phyloP scores from a whole-genome alignment of 768 basidiomycete species.

The Hortiboletus flavorubellus region DNA sequence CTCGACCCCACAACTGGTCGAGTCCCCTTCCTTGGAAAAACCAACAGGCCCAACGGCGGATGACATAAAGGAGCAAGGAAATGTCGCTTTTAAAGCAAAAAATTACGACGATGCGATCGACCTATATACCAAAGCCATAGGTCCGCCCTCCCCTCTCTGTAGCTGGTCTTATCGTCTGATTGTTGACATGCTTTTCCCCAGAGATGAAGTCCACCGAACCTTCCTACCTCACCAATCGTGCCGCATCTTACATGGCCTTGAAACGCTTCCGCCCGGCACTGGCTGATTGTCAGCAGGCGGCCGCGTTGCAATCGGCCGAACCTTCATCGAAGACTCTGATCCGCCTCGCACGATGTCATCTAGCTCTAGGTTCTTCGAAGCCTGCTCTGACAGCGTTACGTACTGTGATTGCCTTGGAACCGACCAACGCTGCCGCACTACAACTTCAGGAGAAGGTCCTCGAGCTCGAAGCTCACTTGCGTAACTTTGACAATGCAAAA shows the following conservation, averaged over 20 bases:
- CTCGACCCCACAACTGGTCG: constrained; percentile 5
- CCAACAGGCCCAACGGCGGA: constrained; percentile 38
- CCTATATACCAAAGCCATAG: constrained; percentile 73
- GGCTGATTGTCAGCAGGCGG: constrained; percentile 75
- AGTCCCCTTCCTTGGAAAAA: constrained; percentile 13
- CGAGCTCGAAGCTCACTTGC: constrained; percentile 61
- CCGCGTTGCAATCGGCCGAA: constrained; percentile 54
- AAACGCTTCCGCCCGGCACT: constrained; percentile 75
- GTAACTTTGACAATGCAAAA: constrained; percentile 57
- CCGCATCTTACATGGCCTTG: constrained; percentile 79
- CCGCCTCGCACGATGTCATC: constrained; percentile 80
- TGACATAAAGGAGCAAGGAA: constrained; percentile 75
- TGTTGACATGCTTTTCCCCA: constrained; percentile 23
- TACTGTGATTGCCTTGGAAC: constrained; percentile 58
- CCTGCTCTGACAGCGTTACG: constrained; percentile 67
- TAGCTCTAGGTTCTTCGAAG: constrained; percentile 68
- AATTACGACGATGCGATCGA: constrained; percentile 68
- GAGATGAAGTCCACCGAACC: constrained; percentile 65
- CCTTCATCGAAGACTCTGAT: constrained; percentile 77
- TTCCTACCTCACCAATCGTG: constrained; percentile 80
- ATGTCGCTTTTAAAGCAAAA: constrained; percentile 66
- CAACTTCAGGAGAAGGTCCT: constrained; percentile 61
- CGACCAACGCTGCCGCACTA: constrained; percentile 54
- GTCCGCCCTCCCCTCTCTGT: constrained; percentile 33
- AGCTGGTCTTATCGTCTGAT: constrained; percentile 13